A percentile compares a stretch with the other conserved stretches of the same genome.
These are phyloP conservation scores for Scedosporium boydii DNA, from an alignment of 2,329 filamentous ascomycete species.

Conservation along the genomic window DNA sequence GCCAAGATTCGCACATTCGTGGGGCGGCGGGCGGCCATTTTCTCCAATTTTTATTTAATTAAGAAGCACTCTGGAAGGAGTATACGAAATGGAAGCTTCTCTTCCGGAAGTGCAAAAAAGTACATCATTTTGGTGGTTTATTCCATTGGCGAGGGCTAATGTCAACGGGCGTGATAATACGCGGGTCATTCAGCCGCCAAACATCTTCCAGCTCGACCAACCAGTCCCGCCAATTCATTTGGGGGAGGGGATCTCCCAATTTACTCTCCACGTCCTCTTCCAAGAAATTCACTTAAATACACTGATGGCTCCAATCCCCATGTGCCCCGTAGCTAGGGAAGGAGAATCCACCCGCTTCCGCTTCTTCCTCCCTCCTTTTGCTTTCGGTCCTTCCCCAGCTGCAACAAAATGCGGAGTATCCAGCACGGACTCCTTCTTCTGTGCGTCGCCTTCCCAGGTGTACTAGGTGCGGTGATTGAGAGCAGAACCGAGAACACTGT, in stretches of 20 bases:
- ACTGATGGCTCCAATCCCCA: not conserved
- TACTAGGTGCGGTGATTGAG: not conserved
- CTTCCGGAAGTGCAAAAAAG: not conserved
- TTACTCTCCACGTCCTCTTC: not conserved
- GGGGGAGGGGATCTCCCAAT: not conserved
- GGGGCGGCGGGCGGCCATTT: not conserved
- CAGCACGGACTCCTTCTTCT: not conserved
- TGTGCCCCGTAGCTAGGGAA: not conserved
- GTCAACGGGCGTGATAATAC: not conserved
- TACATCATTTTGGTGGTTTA: not conserved
- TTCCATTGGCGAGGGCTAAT: not conserved
- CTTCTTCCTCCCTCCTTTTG: not conserved
- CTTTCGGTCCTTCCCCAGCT: not conserved
- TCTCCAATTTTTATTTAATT: not conserved
- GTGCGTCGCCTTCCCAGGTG: slow-evolving; percentile 1
- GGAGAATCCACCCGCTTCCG: not conserved
- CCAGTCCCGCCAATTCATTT: not conserved
- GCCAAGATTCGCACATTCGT: not conserved
- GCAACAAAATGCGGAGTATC: not conserved
- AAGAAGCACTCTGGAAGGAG: not conserved
- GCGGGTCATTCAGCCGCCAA: not conserved
- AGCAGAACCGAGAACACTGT: not conserved
- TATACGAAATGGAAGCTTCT: not conserved
- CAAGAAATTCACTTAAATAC: not conserved
- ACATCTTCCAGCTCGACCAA: not conserved